Evolutionary conservation across 768 basidiomycete species (phyloP).

Genomic region (Termitomyces sp.): DNA sequence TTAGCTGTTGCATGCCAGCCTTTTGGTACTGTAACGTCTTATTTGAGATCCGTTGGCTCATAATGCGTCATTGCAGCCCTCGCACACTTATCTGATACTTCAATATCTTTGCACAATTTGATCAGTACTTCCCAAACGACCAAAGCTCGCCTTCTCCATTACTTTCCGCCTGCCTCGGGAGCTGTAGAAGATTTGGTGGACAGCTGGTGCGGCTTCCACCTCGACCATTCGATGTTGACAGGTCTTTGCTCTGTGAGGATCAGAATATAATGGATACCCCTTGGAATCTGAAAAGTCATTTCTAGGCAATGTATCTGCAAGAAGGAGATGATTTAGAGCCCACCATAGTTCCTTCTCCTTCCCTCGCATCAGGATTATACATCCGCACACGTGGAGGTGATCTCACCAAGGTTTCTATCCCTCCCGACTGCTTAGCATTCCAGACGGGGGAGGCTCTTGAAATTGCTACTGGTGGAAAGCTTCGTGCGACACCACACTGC

Average conservation of each 20-base stretch:
- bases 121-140: conserved; percentile 76
- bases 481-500: conserved; percentile 93
- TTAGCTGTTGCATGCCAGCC: conserved; percentile 87
- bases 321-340: conserved; percentile 37
- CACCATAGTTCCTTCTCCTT: conserved; percentile 57
- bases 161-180: conserved; percentile 70
- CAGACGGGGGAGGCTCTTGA: conserved; percentile 97
- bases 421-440: conserved; percentile 82
- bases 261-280: neutral
- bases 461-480: conserved; percentile 72
- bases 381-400: conserved; percentile 81
- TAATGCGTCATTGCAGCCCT: conserved; percentile 44
- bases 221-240: conserved; percentile 88
- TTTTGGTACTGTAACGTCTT: conserved; percentile 55
- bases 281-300: neutral
- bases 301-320: conserved; percentile 74
- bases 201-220: conserved; percentile 93
- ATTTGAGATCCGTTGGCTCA: neutral
- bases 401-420: conserved; percentile 82
- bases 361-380: conserved; percentile 79
- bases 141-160: conserved; percentile 94
- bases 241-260: conserved; percentile 79
- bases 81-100: conserved; percentile 58
- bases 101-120: conserved; percentile 63
- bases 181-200: conserved; percentile 54